Percentiles rank a stretch among this genome's conserved stretches.
These are phyloP conservation scores for Dalbergia cultrata DNA, from an alignment of 306 rosid genomes.

Conservation along the genomic window DNA sequence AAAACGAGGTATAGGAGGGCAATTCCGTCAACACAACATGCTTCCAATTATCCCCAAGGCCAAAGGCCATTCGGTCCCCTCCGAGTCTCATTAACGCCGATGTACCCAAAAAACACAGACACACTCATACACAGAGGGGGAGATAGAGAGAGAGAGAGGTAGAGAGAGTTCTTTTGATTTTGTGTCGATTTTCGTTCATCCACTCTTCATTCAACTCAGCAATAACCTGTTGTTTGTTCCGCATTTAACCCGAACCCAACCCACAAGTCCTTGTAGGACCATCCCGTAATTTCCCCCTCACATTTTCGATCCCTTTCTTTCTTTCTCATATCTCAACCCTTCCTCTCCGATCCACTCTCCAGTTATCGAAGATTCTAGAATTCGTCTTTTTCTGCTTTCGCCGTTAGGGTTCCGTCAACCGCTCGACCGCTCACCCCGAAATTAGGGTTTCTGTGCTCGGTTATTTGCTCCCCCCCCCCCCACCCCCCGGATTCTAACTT, in stretches of 20 bases:
- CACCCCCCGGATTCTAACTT: conserved; percentile 18
- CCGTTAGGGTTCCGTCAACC: conserved; percentile 58
- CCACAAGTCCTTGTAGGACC: conserved; percentile 25
- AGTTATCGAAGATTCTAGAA: not conserved
- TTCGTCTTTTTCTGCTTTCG: conserved; percentile 14
- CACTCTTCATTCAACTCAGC: conserved; percentile 21
- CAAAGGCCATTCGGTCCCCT: conserved; percentile 46
- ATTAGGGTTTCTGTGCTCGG: conserved; percentile 59
- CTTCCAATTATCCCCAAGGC: conserved; percentile 39
- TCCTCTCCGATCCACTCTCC: conserved; percentile 7
- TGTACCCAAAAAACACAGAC: conserved; percentile 20
- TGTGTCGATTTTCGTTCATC: conserved; percentile 43
- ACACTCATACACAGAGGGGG: not conserved
- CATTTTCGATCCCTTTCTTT: conserved; percentile 48
- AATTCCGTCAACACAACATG: conserved; percentile 39
- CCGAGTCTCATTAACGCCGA: conserved; percentile 52
- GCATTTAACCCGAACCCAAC: conserved; percentile 60
- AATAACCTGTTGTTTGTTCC: conserved; percentile 39
- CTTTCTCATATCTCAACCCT: not conserved
- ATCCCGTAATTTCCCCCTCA: conserved; percentile 39
- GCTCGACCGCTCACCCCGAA: conserved; percentile 26
- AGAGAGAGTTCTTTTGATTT: conserved; percentile 8
- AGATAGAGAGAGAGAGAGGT: not conserved
- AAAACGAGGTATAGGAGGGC: conserved; percentile 31
- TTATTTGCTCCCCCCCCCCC: not conserved